Percentiles rank a stretch among this genome's conserved stretches.
phyloP scores from a whole-genome alignment of 306 rosid genomes.

The Dryas drummondii region DNA sequence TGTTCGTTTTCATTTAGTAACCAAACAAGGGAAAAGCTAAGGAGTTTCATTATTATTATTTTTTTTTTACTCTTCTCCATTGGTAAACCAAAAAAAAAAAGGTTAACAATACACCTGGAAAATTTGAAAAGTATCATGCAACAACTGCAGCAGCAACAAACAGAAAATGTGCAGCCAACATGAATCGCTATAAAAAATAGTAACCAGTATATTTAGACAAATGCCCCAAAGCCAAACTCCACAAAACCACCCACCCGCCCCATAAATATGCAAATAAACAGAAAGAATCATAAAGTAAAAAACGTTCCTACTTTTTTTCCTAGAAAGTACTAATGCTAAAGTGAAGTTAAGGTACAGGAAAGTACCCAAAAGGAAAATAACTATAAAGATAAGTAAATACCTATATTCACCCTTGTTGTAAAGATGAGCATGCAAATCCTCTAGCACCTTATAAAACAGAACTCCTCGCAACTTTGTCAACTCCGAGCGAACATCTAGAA shows the following conservation, averaged over 20 bases:
- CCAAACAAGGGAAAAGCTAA: neutral
- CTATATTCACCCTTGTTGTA: conserved; percentile 97
- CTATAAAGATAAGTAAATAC: conserved; percentile 42
- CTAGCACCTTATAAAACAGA: conserved; percentile 82
- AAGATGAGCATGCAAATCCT: conserved; percentile 93
- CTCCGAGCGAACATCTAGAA: conserved; percentile 98
- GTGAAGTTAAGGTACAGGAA: neutral
- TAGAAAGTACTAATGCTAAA: conserved; percentile 2
- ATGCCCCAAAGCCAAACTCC: neutral
- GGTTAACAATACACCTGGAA: neutral
- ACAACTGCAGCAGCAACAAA: conserved; percentile 3
- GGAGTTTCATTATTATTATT: too few relatives aligned
- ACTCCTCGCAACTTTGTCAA: conserved; percentile 87
- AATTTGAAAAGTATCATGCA: neutral
- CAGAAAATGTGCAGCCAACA: neutral
- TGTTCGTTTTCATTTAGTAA: neutral
- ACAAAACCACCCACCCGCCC: neutral
- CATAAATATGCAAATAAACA: neutral
- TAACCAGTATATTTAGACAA: neutral
- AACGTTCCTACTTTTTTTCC: conserved; percentile 2
- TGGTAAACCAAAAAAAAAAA: neutral
- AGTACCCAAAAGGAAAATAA: neutral
- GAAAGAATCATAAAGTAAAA: neutral
- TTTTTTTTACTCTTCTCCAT: neutral
- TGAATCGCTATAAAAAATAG: neutral